These are phyloP conservation scores for Hypomyces perniciosus DNA, from an alignment of 2,329 filamentous ascomycete genomes.

Conservation along the genomic window DNA sequence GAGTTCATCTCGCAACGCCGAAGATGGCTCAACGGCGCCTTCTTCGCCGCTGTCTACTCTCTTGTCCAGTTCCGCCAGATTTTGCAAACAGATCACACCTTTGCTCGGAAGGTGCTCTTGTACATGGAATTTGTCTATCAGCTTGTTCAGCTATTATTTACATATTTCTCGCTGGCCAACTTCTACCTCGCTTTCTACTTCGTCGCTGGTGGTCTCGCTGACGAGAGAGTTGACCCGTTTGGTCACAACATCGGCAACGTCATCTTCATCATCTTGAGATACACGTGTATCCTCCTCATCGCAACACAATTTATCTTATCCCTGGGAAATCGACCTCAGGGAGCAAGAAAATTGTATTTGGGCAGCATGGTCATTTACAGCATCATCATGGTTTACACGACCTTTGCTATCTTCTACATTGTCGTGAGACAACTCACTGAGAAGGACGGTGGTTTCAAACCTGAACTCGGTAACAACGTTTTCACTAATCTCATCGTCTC, in stretches of 20 bases:
- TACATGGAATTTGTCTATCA: constrained; percentile 97
- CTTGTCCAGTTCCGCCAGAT: constrained; percentile 92
- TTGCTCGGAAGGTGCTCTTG: constrained; percentile 82
- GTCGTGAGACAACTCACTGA: constrained; percentile 71
- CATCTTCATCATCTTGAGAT: constrained; percentile 83
- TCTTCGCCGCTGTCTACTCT: constrained; percentile 97
- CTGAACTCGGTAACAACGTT: constrained; percentile 73
- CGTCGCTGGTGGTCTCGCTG: constrained; percentile 82
- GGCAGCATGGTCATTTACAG: constrained; percentile 83
- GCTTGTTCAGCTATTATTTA: constrained; percentile 86
- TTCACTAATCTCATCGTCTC: constrained; percentile 95
- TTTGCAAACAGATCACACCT: constrained; percentile 85
- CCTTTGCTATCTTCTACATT: constrained; percentile 84
- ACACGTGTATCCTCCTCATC: constrained; percentile 80
- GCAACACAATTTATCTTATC: constrained; percentile 93
- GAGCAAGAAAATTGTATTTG: constrained; percentile 85
- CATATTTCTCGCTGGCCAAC: constrained; percentile 96
- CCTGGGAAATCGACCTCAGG: constrained; percentile 93
- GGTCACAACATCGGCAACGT: constrained; percentile 76
- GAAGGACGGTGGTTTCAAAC: constrained; percentile 33
- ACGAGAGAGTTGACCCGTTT: constrained; percentile 79
- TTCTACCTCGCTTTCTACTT: constrained; percentile 99
- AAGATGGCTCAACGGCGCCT: constrained; percentile 96
- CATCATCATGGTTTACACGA: constrained; percentile 93
- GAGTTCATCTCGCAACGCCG: constrained; percentile 96